A percentile compares a stretch with the other conserved stretches of the same genome.
These are phyloP conservation scores for Lasiodiplodia hormozganensis DNA, from an alignment of 2,329 filamentous ascomycete genomes.

Conservation along the genomic window DNA sequence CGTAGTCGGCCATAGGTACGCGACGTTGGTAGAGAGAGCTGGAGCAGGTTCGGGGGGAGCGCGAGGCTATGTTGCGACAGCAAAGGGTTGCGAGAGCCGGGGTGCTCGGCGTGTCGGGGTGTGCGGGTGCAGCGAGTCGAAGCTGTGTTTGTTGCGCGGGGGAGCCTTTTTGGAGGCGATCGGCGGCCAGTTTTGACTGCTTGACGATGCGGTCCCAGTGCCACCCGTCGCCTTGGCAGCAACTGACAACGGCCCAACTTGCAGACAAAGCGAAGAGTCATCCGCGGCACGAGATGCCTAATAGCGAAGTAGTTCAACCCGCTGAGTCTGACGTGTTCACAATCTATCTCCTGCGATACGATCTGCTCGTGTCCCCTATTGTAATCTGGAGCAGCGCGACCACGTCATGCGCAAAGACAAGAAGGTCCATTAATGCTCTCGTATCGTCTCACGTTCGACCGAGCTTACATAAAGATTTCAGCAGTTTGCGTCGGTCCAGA, in stretches of 20 bases:
- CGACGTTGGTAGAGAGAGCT: background rate
- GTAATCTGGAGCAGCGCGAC: background rate
- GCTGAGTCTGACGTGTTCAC: background rate
- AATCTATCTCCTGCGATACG: background rate
- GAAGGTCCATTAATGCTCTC: background rate
- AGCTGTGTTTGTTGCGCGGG: conserved; percentile 16
- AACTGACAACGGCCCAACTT: background rate
- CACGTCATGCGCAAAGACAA: background rate
- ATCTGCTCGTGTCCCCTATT: background rate
- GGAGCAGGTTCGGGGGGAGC: background rate
- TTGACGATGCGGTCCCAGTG: conserved; percentile 11
- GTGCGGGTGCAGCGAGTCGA: conserved; percentile 5
- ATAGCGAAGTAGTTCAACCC: background rate
- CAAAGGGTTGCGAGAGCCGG: background rate
- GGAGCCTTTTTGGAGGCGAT: conserved; percentile 24
- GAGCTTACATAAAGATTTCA: background rate
- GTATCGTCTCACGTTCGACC: no score
- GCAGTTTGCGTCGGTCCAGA: background rate
- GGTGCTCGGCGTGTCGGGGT: background rate
- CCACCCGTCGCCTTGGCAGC: conserved; percentile 10
- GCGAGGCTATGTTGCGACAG: background rate
- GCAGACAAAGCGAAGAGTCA: conserved; percentile 3
- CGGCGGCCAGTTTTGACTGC: conserved; percentile 18
- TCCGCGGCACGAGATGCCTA: background rate
- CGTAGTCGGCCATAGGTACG: conserved; percentile 24